Base-by-base conservation (phyloP, 1,139 yeast genomes). In the Yamadazyma diospyri region DNA sequence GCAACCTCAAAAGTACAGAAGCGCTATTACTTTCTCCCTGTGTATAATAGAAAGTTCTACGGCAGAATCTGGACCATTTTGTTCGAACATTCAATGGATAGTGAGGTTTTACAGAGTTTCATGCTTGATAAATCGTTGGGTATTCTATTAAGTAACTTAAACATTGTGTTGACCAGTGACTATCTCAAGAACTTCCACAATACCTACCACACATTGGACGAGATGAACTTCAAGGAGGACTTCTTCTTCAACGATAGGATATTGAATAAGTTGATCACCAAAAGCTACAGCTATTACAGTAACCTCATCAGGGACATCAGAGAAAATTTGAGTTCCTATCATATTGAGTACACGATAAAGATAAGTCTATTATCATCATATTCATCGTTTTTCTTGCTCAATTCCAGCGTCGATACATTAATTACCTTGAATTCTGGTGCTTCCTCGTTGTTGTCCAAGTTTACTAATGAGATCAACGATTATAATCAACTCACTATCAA, bases 51-150 rank as follows among this genome's bases (percentile, higher is more conserved):
- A n/a, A 36, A 42, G 7, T 43, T 47, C 17, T 35, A 45, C n/a
- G 39, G 45, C 17, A 34, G 36, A 14, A 48, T 65, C 23, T 64
- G 69, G 69, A 38, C 46, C n/a, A 19, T 27, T 2, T 11, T 37
- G 6, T 36, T 43, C 20, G 17, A 13, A 2, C 16, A 30, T 3
- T 31, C 45, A 11, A 21, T 27, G 11, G 13, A 22, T 13, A 38
- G 37, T 14, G 36, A 39, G 0, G 50, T 63, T 6, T 58, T 52
- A 33, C 50, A 55, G 34, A 57, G 57, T 26, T 65, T 64, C 37
- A 57, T 66, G 37, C 53, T 66, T 48, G 72, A 66, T 37, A 54
- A 66, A 29, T 53, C 69, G 0, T 48, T 65, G 27, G 66, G 61
- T 34, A 52, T 62, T 3, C 41, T 67, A 11, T 44, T 66, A 27